Evolutionary conservation across 2,329 filamentous ascomycete genomes (phyloP).

Genomic region (Orbilia javanica): DNA sequence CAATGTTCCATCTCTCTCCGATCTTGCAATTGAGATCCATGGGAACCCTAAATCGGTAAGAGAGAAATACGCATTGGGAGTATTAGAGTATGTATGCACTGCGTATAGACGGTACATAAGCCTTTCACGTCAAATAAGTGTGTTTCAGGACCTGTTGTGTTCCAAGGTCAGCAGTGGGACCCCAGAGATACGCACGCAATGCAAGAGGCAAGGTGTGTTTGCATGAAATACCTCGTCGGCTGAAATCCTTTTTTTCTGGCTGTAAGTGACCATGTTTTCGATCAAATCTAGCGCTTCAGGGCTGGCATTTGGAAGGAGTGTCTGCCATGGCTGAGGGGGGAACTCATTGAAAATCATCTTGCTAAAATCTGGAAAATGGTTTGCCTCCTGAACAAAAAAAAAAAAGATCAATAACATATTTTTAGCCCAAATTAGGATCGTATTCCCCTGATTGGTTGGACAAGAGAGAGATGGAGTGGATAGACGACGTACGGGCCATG

Average conservation of each 20-base stretch:
- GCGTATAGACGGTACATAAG: slow-evolving; percentile 1
- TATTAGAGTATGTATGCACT: neutral
- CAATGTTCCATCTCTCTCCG: slow-evolving; percentile 15
- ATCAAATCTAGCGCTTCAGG: slow-evolving; percentile 75
- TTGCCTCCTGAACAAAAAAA: slow-evolving; percentile 70
- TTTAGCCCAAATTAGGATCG: slow-evolving; percentile 20
- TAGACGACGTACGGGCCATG: slow-evolving; percentile 78
- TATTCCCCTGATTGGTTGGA: neutral
- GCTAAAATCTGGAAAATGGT: slow-evolving; percentile 83
- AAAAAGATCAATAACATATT: slow-evolving; percentile 4
- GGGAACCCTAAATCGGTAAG: slow-evolving; percentile 5
- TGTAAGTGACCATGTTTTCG: slow-evolving; percentile 76
- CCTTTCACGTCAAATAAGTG: slow-evolving; percentile 62
- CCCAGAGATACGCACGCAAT: slow-evolving; percentile 35
- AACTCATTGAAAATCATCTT: slow-evolving; percentile 85
- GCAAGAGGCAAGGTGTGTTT: neutral
- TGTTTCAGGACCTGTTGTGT: slow-evolving; percentile 62
- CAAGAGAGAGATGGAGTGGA: neutral
- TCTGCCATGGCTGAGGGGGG: slow-evolving; percentile 75
- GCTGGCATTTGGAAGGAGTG: slow-evolving; percentile 75
- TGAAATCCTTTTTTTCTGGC: slow-evolving; percentile 75
- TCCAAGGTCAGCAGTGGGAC: slow-evolving; percentile 61
- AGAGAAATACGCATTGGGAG: neutral
- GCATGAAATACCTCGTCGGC: slow-evolving; percentile 71
- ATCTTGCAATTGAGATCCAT: slow-evolving; percentile 1